A percentile compares a stretch with the other conserved stretches of the same genome.
Conservation (phyloP, 148 eudicot species). For the Rhododendron simsii region DNA sequence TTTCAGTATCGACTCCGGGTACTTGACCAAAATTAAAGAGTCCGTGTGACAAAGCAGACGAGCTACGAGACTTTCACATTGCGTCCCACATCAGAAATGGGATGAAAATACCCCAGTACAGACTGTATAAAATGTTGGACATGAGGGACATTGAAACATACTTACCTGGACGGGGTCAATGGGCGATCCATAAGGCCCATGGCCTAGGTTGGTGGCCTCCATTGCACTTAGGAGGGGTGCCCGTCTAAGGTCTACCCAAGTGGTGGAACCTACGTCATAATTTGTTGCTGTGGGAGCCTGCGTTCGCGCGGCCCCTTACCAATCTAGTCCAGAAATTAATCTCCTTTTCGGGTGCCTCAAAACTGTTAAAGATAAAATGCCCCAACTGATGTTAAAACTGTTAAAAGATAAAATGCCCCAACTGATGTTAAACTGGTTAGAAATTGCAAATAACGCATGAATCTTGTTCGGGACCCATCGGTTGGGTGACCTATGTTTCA, state of each 20-base stretch:
- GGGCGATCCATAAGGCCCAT: constrained; percentile 58
- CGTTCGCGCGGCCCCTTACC: constrained; percentile 66
- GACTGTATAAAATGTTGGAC: too few species aligned
- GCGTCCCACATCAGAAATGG: background rate
- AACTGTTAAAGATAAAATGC: too few species aligned
- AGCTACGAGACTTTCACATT: background rate
- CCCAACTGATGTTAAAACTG: too few species aligned
- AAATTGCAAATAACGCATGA: too few species aligned
- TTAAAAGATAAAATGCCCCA: too few species aligned
- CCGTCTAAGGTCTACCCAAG: constrained; percentile 32
- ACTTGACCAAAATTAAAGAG: background rate
- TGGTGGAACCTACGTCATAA: constrained; percentile 65
- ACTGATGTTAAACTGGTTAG: too few species aligned
- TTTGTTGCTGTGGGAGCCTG: constrained; percentile 59
- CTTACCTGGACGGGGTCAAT: constrained; percentile 88
- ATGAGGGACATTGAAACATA: constrained; percentile 12
- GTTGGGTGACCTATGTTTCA: too few species aligned
- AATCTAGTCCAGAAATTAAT: background rate
- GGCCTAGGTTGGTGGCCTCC: constrained; percentile 62
- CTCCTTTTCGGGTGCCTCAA: too few species aligned
- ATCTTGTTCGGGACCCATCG: too few species aligned
- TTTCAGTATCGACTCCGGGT: background rate
- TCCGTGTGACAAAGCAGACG: background rate
- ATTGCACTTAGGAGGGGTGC: constrained; percentile 56
- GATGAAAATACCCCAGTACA: too few species aligned